Base-by-base conservation (phyloP, 305 asterid species). In the Solanum chacoense region DNA sequence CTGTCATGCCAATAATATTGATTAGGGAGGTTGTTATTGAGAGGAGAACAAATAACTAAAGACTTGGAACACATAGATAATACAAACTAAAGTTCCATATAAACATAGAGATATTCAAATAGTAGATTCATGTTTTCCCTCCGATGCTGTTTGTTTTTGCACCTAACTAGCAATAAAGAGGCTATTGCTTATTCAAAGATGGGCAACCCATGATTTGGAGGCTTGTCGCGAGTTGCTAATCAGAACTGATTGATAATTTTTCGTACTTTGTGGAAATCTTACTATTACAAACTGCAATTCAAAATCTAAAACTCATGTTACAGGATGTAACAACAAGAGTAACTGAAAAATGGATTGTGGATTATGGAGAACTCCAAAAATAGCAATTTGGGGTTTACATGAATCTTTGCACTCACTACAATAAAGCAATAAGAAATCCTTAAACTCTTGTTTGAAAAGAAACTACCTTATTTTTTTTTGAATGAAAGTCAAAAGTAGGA, bases 1-100 rank as follows among this genome's bases (percentile, higher is more conserved):
- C 94, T 92, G 81, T 78, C 85, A 89, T 77, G 63, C 72, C 81
- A 65, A 71, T 20, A 74, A 20, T 24, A 6, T 28, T 34, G 10
- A 20, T n/a, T 78, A 71, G 67, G 45, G 22, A 50, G 73, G 8
- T 31, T 55, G 4, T 1, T 22, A 4, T 50, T 31, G 42, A 31
- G 87, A 55, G 87, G 40, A 20, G 34, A 50, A 11, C 36, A 8
- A 83, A 31, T 83, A 11, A 50, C n/a, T 81, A 11, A 31, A 50
- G 31, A 83, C 42, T 83, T 31, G 87, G 31, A 45, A 32, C 87
- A n/a, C 18, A 50, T 3, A 50, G 87, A 50, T 50, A 28, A 83
- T 50, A 81, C 86, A 18, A 59, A 50, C 86, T 29, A 6, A 20
- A 83, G 38, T 50, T 55, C 31, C 42, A 6, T 20, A 3, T 20